Percentiles rank a stretch among this genome's conserved stretches.
phyloP scores from a whole-genome alignment of 805 yeast genomes.

The Candida ortonii region DNA sequence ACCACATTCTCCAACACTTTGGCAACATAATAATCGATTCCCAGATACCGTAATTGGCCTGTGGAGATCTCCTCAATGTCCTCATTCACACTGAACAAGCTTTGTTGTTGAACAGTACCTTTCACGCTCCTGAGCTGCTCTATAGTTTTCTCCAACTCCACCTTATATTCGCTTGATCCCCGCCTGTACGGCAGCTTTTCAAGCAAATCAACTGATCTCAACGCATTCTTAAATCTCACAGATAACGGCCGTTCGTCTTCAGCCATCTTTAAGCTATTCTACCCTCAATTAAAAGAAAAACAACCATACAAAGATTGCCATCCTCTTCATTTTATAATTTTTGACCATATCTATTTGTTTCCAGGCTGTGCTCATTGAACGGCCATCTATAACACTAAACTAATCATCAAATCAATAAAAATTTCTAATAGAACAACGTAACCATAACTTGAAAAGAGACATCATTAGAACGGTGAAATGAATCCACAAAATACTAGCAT shows the following conservation, averaged over 20 bases:
- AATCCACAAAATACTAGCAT: too few relatives aligned
- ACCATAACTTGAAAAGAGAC: neutral
- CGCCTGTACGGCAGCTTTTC: slow-evolving; percentile 18
- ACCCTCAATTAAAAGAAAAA: too few relatives aligned
- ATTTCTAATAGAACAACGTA: too few relatives aligned
- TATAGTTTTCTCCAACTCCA: slow-evolving; percentile 9
- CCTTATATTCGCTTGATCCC: slow-evolving; percentile 22
- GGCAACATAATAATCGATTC: slow-evolving; percentile 60
- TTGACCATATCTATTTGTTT: too few relatives aligned
- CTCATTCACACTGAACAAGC: slow-evolving; percentile 73
- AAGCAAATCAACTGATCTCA: slow-evolving; percentile 9
- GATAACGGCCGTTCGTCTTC: slow-evolving; percentile 18
- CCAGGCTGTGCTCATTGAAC: too few relatives aligned
- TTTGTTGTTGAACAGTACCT: slow-evolving; percentile 41
- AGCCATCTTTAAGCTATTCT: too few relatives aligned
- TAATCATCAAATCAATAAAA: too few relatives aligned
- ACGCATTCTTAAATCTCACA: slow-evolving; percentile 13
- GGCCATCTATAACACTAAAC: too few relatives aligned
- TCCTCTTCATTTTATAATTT: too few relatives aligned
- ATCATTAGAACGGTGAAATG: neutral
- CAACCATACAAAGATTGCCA: too few relatives aligned
- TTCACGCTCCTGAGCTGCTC: slow-evolving; percentile 20
- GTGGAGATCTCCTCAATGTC: slow-evolving; percentile 66
- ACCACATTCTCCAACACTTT: slow-evolving; percentile 31
- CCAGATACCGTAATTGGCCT: slow-evolving; percentile 55